Evolutionary conservation across 2,329 filamentous ascomycete genomes (phyloP).

Genomic region (Ophiocordyceps camponoti-leonardi): DNA sequence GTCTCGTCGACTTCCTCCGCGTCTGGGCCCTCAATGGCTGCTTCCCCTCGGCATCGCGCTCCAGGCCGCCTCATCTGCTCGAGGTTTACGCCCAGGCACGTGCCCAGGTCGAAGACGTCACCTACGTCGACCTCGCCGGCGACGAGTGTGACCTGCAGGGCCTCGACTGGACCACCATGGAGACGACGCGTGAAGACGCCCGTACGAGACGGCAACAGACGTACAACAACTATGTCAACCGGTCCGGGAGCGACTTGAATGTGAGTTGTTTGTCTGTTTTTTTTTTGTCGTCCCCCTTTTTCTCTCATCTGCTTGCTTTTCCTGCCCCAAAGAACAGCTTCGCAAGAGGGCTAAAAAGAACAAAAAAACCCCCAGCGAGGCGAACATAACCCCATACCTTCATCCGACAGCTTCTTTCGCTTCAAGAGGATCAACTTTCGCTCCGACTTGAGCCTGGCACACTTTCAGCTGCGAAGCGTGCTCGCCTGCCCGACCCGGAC

Average conservation of each 20-base stretch:
- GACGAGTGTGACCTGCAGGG: constrained; percentile 42
- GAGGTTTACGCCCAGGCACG: constrained; percentile 14
- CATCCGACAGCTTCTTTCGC: constrained; percentile 33
- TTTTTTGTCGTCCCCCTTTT: too few relatives aligned
- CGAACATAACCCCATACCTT: constrained; percentile 13
- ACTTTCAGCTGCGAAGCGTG: constrained; percentile 50
- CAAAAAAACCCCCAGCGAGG: too few relatives aligned
- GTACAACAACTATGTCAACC: constrained; percentile 42
- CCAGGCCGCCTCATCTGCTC: constrained; percentile 10
- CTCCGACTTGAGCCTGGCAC: constrained; percentile 35
- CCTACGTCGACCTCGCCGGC: constrained; percentile 32
- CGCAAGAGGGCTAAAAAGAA: too few relatives aligned
- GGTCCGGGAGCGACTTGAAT: constrained; percentile 25
- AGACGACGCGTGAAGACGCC: constrained; percentile 30
- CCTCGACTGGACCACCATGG: constrained; percentile 36
- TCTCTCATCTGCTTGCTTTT: too few relatives aligned
- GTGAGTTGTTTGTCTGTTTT: constrained; percentile 18
- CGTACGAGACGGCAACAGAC: constrained; percentile 26
- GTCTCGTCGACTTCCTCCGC: constrained; percentile 30
- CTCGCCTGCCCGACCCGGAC: constrained; percentile 38
- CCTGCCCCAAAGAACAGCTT: too few relatives aligned
- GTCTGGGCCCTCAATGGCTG: constrained; percentile 25
- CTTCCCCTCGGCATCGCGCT: constrained; percentile 8
- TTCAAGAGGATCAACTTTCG: constrained; percentile 40
- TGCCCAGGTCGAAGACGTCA: constrained; percentile 8